A percentile compares a stretch with the other conserved stretches of the same genome.
phyloP scores from a whole-genome alignment of 768 basidiomycete genomes.

The Lactarius trivialis region DNA sequence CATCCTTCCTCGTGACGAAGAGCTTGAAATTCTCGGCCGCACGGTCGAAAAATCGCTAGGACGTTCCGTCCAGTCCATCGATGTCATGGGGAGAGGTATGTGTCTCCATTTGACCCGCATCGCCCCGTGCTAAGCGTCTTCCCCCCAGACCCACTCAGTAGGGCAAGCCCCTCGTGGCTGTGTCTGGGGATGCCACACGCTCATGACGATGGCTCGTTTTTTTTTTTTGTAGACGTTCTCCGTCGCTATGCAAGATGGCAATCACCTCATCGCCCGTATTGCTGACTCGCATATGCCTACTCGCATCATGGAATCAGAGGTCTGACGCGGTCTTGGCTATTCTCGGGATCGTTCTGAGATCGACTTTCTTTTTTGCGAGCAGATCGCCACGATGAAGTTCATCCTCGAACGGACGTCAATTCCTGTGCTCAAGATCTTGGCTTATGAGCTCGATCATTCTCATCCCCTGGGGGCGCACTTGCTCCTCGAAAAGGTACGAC shows the following conservation, averaged over 20 bases:
- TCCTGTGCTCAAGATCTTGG: conserved; percentile 26
- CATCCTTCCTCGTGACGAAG: conserved; percentile 14
- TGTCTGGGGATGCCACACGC: conserved; percentile 3
- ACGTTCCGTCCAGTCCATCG: conserved; percentile 23
- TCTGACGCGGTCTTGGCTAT: neutral
- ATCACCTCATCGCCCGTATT: conserved; percentile 24
- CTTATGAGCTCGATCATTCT: conserved; percentile 16
- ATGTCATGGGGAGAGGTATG: conserved; percentile 26
- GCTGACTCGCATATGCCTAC: conserved; percentile 18
- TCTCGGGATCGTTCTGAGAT: neutral
- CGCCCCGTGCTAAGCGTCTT: neutral
- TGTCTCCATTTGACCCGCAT: neutral
- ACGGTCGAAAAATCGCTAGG: conserved; percentile 20
- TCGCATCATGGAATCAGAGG: conserved; percentile 24
- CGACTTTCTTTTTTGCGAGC: neutral
- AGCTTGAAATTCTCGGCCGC: conserved; percentile 23
- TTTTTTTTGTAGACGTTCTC: conserved; percentile 23
- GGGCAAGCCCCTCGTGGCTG: conserved; percentile 3
- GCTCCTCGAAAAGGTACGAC: conserved; percentile 27
- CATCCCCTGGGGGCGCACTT: conserved; percentile 24
- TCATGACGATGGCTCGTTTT: conserved; percentile 1
- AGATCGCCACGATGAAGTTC: conserved; percentile 31
- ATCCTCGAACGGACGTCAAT: conserved; percentile 28
- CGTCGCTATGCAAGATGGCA: conserved; percentile 24
- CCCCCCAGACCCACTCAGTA: conserved; percentile 13